Evolutionary conservation across 257 asterid genomes (phyloP).

Genomic region (Forsythia suspensa): DNA sequence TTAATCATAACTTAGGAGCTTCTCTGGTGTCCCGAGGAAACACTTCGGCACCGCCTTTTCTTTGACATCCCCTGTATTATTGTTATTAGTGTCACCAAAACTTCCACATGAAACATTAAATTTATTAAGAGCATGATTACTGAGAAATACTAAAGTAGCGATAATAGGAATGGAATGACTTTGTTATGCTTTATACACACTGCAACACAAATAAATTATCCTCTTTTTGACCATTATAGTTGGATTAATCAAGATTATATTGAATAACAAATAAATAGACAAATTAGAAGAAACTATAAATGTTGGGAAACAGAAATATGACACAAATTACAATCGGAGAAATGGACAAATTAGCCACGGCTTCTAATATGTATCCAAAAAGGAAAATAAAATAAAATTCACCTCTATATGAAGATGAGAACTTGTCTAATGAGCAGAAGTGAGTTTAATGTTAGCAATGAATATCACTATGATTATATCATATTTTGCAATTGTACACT

Average conservation of each 20-base stretch:
- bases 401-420: background rate
- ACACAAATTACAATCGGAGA: background rate
- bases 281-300: background rate
- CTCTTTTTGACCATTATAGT: background rate
- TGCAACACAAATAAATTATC: too few relatives aligned
- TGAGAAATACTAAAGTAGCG: background rate
- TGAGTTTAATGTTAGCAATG: background rate
- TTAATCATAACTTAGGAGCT: background rate
- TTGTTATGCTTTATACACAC: too few relatives aligned
- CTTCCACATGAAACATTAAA: background rate
- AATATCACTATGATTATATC: background rate
- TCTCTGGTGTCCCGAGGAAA: conserved; percentile 1
- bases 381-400: background rate
- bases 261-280: background rate
- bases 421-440: background rate
- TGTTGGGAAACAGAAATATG: background rate
- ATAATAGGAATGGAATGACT: background rate
- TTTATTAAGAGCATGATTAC: background rate
- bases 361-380: background rate
- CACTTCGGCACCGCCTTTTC: conserved; percentile 1
- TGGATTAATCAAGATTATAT: background rate
- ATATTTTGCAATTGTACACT: background rate
- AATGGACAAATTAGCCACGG: background rate
- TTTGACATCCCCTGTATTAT: background rate
- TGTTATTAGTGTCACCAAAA: background rate